Conservation (phyloP, 1,284 basidiomycete species). For the Moesziomyces sp. region DNA sequence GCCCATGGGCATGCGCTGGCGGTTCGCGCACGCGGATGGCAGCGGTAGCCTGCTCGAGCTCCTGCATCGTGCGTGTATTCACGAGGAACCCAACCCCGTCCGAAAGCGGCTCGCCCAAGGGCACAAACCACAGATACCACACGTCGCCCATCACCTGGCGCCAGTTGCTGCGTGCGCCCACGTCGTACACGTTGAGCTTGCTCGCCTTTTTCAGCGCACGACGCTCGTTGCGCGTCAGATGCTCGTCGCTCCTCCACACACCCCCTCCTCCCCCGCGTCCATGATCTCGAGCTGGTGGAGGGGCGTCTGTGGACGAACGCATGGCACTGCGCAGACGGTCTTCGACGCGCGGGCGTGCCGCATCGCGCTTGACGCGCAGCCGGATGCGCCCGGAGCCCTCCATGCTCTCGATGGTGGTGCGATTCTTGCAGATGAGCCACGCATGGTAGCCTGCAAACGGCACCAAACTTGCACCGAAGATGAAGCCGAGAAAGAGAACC, state of each 20-base stretch:
- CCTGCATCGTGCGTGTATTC: conserved; percentile 32
- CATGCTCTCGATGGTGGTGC: conserved; percentile 68
- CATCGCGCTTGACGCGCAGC: conserved; percentile 22
- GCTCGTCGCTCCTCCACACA: conserved; percentile 50
- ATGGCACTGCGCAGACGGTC: conserved; percentile 33
- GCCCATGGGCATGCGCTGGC: neutral
- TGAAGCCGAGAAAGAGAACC: conserved; percentile 60
- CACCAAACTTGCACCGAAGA: conserved; percentile 54
- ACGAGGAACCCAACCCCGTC: conserved; percentile 50
- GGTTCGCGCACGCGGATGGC: conserved; percentile 20
- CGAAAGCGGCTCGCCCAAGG: conserved; percentile 47
- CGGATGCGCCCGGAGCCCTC: conserved; percentile 61
- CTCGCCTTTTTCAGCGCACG: conserved; percentile 50
- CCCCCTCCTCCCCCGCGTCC: neutral
- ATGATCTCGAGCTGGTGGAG: neutral
- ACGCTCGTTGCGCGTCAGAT: conserved; percentile 50
- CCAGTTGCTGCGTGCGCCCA: conserved; percentile 54
- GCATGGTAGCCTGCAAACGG: conserved; percentile 63
- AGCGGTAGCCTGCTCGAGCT: conserved; percentile 49
- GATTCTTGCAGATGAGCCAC: conserved; percentile 65
- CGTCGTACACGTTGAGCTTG: conserved; percentile 62
- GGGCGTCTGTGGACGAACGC: conserved; percentile 9
- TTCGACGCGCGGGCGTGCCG: conserved; percentile 23
- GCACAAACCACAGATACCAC: conserved; percentile 55
- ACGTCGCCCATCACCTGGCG: conserved; percentile 50